Conservation (phyloP, 805 yeast species). For the Babjeviella inositovora region DNA sequence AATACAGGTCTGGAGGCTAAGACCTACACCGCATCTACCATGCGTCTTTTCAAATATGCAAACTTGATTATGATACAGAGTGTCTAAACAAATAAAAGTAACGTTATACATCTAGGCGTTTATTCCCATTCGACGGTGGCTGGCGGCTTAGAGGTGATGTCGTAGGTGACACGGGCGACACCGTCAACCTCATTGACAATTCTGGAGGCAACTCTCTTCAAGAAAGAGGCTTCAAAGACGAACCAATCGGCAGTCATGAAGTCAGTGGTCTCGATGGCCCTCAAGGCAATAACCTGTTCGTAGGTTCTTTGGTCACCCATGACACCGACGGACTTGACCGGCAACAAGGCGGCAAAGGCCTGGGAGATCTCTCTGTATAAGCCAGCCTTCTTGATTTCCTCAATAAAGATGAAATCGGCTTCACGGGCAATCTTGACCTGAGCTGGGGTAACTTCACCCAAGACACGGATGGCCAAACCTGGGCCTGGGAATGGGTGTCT, state of each 20-base stretch:
- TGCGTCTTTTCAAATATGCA: neutral
- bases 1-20: no score
- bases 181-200: conserved; percentile 98
- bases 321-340: conserved; percentile 98
- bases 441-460: conserved; percentile 88
- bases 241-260: conserved; percentile 99
- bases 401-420: conserved; percentile 92
- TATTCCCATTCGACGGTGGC: conserved; percentile 99
- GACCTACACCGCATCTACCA: no score
- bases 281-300: conserved; percentile 96
- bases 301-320: conserved; percentile 99
- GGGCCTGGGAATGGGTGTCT: conserved; percentile 99
- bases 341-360: conserved; percentile 93
- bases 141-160: conserved; percentile 97
- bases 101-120: conserved; percentile 2
- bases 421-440: conserved; percentile 96
- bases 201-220: conserved; percentile 87
- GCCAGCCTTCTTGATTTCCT: conserved; percentile 89
- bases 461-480: conserved; percentile 95
- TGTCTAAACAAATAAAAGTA: conserved; percentile 1
- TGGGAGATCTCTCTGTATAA: conserved; percentile 86
- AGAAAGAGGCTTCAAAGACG: conserved; percentile 80
- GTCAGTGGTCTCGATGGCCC: conserved; percentile 96
- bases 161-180: conserved; percentile 97
- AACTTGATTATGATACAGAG: neutral